phyloP scores from a whole-genome alignment of 306 rosid genomes.

The Argentina anserina region DNA sequence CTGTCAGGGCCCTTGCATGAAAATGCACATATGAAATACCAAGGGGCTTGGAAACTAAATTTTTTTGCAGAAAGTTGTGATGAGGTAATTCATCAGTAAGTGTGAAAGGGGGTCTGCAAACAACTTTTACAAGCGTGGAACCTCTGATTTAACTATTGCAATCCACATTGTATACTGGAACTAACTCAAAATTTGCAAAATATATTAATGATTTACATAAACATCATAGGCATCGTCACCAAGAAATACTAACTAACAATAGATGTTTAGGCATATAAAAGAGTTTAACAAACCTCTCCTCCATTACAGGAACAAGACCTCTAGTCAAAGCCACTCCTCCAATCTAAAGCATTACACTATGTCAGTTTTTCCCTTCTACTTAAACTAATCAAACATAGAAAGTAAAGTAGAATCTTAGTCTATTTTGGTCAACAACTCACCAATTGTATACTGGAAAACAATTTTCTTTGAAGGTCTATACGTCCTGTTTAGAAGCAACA shows the following conservation, averaged over 20 bases:
- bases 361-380: slow-evolving; percentile 31
- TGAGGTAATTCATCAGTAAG: background rate
- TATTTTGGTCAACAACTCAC: slow-evolving; percentile 44
- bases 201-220: background rate
- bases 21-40: too few relatives aligned
- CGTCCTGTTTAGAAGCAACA: slow-evolving; percentile 61
- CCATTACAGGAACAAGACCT: slow-evolving; percentile 82
- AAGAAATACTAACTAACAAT: background rate
- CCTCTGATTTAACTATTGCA: background rate
- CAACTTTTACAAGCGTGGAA: background rate
- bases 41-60: background rate
- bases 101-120: background rate
- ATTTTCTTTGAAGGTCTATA: slow-evolving; percentile 87
- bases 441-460: slow-evolving; percentile 95
- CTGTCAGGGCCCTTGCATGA: background rate
- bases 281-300: slow-evolving; percentile 73
- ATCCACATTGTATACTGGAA: background rate
- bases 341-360: slow-evolving; percentile 46
- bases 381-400: slow-evolving; percentile 16
- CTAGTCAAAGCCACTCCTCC: slow-evolving; percentile 89
- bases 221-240: background rate
- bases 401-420: slow-evolving; percentile 4
- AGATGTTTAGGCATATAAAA: slow-evolving; percentile 5
- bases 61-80: slow-evolving; percentile 1
- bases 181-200: background rate